Evolutionary conservation across 2,329 filamentous ascomycete genomes (phyloP), one percentile per base, ranked within the genome.

Genomic region (Sporothrix dimorphospora): DNA sequence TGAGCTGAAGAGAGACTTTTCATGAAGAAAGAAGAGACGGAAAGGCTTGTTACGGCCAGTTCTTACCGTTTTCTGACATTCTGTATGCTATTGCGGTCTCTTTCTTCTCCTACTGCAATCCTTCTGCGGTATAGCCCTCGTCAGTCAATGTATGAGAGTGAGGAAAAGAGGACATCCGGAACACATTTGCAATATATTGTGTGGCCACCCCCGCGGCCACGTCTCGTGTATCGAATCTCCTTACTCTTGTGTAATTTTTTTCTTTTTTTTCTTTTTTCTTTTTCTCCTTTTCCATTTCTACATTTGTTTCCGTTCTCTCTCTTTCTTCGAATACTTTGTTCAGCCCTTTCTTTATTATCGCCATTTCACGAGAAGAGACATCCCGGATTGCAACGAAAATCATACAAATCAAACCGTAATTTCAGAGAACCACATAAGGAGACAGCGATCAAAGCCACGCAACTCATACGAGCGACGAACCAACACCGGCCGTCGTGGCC

Each of bases 41-140:
- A 34, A 8, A 65, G 40, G 59, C 59, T 27, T 65, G 38, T 65
- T 45, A 45, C 38, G 38, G 4, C 59, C 34, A 21, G 30, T 34
- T 38, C 57, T n/a, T n/a, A 21, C 57, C 57, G 6, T 14, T 40
- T 21, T 53, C 4, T 38, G 30, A 21, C 30, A 30, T 61, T 53
- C 40, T 61, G 57, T n/a, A 40, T 61, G 57, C 57, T 61, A 61
- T 61, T 40, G n/a, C 30, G n/a, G 1, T 16, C 24, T 30, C 4
- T 19, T 12, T 9, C 2, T 3, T 11, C 5, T 21, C 30, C 2
- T 34, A 12, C 5, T 40, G 2, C 57, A 16, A 8, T 30, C 30
- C 19, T 40, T 61, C 19, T 61, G 57, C 30, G 34, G 57, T 61
- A 61, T 61, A 61, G 57, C 57, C n/a, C 11, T 57, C 16, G 57